phyloP scores from a whole-genome alignment of 257 asterid species.

The Haberlea rhodopensis region DNA sequence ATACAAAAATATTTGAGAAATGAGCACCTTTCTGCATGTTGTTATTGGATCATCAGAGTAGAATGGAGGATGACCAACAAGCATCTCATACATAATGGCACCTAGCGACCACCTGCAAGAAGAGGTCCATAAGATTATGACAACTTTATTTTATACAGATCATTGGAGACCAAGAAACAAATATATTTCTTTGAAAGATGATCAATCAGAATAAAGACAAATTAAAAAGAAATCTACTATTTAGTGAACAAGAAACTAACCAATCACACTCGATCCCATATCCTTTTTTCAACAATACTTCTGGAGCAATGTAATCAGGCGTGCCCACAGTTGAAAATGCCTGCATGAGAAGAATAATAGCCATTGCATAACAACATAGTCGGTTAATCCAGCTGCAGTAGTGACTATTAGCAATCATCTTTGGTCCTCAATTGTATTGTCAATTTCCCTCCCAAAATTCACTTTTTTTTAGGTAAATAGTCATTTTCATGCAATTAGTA shows the following conservation, averaged over 20 bases:
- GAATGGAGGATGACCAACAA: slow-evolving; percentile 88
- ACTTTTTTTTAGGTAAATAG: neutral
- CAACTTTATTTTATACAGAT: neutral
- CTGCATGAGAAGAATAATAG: slow-evolving; percentile 31
- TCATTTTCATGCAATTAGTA: too few species aligned
- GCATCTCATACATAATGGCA: slow-evolving; percentile 91
- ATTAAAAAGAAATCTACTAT: neutral
- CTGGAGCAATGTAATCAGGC: slow-evolving; percentile 97
- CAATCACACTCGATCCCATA: slow-evolving; percentile 89
- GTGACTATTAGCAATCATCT: neutral
- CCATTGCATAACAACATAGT: neutral
- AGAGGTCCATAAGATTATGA: slow-evolving; percentile 5
- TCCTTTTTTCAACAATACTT: slow-evolving; percentile 76
- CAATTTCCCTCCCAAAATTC: neutral
- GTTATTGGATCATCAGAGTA: slow-evolving; percentile 79
- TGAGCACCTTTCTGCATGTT: slow-evolving; percentile 76
- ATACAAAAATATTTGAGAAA: slow-evolving; percentile 2
- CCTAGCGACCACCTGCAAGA: slow-evolving; percentile 92
- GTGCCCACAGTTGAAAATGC: slow-evolving; percentile 97
- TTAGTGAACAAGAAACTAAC: slow-evolving; percentile 42
- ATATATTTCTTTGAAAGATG: neutral
- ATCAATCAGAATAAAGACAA: neutral
- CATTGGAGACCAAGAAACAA: neutral
- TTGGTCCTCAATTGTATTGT: neutral
- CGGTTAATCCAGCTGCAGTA: neutral